Conservation (phyloP, 2,329 filamentous ascomycete genomes). For the Ceratocystis eucalypticola region DNA sequence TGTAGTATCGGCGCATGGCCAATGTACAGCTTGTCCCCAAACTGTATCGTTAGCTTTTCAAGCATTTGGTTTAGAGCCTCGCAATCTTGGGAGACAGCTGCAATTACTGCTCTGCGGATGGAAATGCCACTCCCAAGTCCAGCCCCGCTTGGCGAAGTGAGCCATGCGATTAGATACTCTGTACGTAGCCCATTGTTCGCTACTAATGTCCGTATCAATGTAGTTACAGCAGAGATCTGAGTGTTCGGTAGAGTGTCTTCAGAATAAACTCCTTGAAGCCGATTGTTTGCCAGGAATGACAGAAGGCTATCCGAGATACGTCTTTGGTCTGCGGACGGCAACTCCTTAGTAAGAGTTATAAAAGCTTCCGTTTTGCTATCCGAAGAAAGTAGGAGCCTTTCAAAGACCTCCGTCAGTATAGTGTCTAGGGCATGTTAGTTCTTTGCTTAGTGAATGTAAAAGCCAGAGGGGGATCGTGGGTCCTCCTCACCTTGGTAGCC, state of each 20-base stretch:
- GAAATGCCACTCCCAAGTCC: slow-evolving; percentile 50
- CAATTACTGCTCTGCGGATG: slow-evolving; percentile 53
- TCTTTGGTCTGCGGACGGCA: slow-evolving; percentile 20
- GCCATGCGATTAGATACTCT: slow-evolving; percentile 48
- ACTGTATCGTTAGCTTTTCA: slow-evolving; percentile 56
- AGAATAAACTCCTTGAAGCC: slow-evolving; percentile 29
- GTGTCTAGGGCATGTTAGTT: slow-evolving; percentile 16
- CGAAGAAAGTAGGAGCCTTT: slow-evolving; percentile 28
- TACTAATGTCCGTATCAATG: slow-evolving; percentile 40
- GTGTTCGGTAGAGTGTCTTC: slow-evolving; percentile 22
- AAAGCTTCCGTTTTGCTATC: slow-evolving; percentile 23
- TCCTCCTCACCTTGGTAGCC: slow-evolving; percentile 52
- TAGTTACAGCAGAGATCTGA: slow-evolving; percentile 44
- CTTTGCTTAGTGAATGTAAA: not conserved
- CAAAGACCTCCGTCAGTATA: slow-evolving; percentile 23
- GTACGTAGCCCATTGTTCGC: slow-evolving; percentile 36
- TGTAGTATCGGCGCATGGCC: slow-evolving; percentile 70
- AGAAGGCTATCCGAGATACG: slow-evolving; percentile 25
- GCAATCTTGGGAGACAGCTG: slow-evolving; percentile 40
- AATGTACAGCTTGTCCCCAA: slow-evolving; percentile 78
- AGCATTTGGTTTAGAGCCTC: slow-evolving; percentile 42
- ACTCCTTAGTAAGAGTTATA: slow-evolving; percentile 20
- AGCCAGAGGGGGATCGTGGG: not conserved
- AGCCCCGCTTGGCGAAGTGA: slow-evolving; percentile 49
- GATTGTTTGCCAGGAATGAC: slow-evolving; percentile 33